Conservation (phyloP, 2,329 filamentous ascomycete species). For the Hawksworthiomyces lignivorus region DNA sequence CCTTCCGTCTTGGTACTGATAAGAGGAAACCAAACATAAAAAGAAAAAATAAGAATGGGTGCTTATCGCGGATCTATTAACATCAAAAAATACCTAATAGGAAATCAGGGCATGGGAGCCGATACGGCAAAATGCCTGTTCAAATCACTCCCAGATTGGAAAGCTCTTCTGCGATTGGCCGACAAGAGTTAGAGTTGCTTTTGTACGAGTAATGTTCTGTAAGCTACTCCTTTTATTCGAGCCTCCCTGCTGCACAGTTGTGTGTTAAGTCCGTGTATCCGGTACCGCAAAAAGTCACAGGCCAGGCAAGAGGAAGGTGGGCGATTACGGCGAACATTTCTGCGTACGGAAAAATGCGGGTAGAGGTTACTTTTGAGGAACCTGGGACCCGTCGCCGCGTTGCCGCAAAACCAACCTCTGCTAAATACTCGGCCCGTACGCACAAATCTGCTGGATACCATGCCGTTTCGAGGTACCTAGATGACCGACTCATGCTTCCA, state of each 20-base stretch:
- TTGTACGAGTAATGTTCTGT: no score
- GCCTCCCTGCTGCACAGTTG: background rate
- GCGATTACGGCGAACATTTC: constrained; percentile 8
- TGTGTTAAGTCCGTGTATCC: constrained; percentile 2
- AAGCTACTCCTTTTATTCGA: no score
- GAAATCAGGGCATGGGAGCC: constrained; percentile 15
- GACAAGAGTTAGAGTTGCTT: no score
- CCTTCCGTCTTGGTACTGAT: constrained; percentile 12
- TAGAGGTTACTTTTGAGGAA: constrained; percentile 5
- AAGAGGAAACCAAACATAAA: constrained; percentile 13
- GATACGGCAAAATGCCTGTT: constrained; percentile 2
- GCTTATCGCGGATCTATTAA: constrained; percentile 27
- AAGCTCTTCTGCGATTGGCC: constrained; percentile 9
- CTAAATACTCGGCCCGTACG: no score
- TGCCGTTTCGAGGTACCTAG: no score
- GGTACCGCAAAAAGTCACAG: no score
- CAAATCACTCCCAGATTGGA: no score
- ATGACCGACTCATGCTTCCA: no score
- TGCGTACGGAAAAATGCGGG: constrained; percentile 7
- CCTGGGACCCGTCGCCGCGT: no score
- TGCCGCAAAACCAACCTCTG: no score
- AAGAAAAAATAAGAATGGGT: constrained; percentile 14
- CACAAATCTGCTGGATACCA: no score
- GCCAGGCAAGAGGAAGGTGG: no score
- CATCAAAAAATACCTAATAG: constrained; percentile 29